Evolutionary conservation across 2,329 filamentous ascomycete species (phyloP), one percentile per base, ranked within the genome.

Genomic region (Macrophomina tecta): DNA sequence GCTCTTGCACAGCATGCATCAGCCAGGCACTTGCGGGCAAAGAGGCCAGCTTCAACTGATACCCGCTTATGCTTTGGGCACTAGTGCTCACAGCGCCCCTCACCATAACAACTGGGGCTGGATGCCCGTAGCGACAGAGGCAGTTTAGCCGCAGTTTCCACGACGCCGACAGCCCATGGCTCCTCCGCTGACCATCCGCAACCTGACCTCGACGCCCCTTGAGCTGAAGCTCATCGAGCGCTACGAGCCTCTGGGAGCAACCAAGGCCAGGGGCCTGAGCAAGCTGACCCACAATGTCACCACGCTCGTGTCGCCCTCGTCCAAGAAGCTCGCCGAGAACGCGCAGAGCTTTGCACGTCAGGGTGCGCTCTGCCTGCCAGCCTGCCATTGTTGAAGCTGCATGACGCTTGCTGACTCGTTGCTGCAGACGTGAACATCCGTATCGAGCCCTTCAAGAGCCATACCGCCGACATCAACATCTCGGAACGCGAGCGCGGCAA

Each of bases 131-230:
- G 52, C 34, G 52, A 34, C 52, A 34, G 4, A 55, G 52, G 34
- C 32, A 23, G 63, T 58, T 65, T 65, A 65, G 63, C 63, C 63
- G 63, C 45, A 49, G 52, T 49, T 65, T 51, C 18, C 48, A 65
- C 45, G 45, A 12, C 63, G 32, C 52, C 63, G n/a, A 48, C 42
- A 18, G 7, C 28, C 32, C 63, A 65, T 65, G 63, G 38, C 64
- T 66, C 55, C 56, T 9, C 65, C 65, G 38, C 82, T 97, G 71
- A 91, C 86, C 4, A 87, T 97, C 73, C 92, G 94, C 73, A 97
- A 97, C 78, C 82, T 97, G 70, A 94, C 92, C 52, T 83, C 87
- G 67, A 89, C 86, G 58, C 84, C 88, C n/a, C 82, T 97, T 65
- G 87, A 90, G 71, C 85, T 97, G 72, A 89, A 89, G 77, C 78